phyloP scores from a whole-genome alignment of 768 basidiomycete genomes.

The Lentinus tigrinus region DNA sequence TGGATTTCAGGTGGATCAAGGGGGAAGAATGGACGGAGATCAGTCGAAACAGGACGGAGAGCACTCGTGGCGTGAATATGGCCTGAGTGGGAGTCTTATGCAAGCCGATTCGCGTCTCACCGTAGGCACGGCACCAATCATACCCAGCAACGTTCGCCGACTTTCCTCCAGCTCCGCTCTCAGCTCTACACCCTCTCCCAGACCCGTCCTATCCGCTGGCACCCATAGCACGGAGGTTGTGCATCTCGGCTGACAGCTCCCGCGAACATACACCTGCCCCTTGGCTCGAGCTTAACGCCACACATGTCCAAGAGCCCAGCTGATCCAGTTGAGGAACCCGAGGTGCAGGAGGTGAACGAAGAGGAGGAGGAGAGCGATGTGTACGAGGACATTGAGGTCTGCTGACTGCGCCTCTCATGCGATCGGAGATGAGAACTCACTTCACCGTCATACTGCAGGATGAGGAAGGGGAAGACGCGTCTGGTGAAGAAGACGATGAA shows the following conservation, averaged over 20 bases:
- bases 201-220: neutral
- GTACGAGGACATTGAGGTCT: slow-evolving; percentile 26
- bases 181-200: neutral
- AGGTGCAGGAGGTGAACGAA: slow-evolving; percentile 15
- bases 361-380: slow-evolving; percentile 32
- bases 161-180: neutral
- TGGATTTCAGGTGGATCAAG: neutral
- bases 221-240: neutral
- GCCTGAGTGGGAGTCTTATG: slow-evolving; percentile 14
- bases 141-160: slow-evolving; percentile 15
- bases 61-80: neutral
- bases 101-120: slow-evolving; percentile 7
- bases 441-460: slow-evolving; percentile 9
- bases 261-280: neutral
- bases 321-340: slow-evolving; percentile 14
- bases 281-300: neutral
- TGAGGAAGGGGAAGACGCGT: slow-evolving; percentile 25
- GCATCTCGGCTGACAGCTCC: neutral
- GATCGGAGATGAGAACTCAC: neutral
- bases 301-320: neutral
- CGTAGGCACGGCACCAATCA: slow-evolving; percentile 12
- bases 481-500: slow-evolving; percentile 21
- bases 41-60: neutral
- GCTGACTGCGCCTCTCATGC: neutral
- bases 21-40: neutral